Conservation (phyloP, 2,329 filamentous ascomycete species). For the Pyrenophora teres region DNA sequence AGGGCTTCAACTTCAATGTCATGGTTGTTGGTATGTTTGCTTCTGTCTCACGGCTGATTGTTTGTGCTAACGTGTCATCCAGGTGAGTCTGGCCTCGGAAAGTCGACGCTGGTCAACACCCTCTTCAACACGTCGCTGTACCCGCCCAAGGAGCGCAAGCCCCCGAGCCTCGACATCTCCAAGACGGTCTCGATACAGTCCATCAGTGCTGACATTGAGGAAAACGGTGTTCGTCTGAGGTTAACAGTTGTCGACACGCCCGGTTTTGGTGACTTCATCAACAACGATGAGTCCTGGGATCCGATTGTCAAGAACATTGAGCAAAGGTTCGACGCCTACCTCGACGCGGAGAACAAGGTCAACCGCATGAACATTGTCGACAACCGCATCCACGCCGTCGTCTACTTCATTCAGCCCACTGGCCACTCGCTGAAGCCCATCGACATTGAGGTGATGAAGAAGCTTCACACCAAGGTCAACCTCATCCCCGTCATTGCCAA, state of each 20-base stretch:
- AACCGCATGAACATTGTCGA: constrained; percentile 99
- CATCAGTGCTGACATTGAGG: constrained; percentile 75
- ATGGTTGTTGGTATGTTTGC: constrained; percentile 94
- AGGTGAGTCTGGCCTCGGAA: constrained; percentile 99
- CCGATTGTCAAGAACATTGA: constrained; percentile 99
- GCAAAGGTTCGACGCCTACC: constrained; percentile 96
- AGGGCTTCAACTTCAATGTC: constrained; percentile 99
- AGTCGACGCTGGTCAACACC: constrained; percentile 98
- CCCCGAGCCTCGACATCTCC: constrained; percentile 94
- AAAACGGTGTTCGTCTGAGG: constrained; percentile 94
- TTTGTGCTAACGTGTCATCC: constrained; percentile 22
- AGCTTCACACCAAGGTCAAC: constrained; percentile 99
- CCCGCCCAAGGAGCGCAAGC: constrained; percentile 97
- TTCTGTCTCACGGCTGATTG: background rate
- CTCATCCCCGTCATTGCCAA: constrained; percentile 99
- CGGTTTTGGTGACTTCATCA: constrained; percentile 98
- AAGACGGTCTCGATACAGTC: constrained; percentile 69
- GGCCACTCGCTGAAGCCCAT: constrained; percentile 98
- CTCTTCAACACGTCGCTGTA: constrained; percentile 99
- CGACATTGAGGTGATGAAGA: constrained; percentile 99
- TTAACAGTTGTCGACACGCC: constrained; percentile 97
- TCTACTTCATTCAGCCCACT: constrained; percentile 99
- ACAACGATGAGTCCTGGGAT: constrained; percentile 99
- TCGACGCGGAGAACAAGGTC: constrained; percentile 99
- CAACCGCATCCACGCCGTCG: constrained; percentile 97